Conservation (phyloP, 371 early-diverging fungal species). For the Zychaea mexicana region DNA sequence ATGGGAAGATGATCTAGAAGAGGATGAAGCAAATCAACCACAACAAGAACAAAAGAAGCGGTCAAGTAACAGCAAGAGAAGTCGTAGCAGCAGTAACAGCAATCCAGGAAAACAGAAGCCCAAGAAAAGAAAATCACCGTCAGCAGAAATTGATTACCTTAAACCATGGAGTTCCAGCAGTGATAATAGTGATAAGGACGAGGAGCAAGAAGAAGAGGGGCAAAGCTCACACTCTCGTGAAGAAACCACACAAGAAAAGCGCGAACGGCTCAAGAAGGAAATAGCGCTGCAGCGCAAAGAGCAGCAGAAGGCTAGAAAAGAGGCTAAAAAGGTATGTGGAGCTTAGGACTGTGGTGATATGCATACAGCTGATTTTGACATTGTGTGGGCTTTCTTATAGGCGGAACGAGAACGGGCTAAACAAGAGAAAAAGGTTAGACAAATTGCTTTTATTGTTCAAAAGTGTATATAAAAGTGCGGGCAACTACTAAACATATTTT, state of each 20-base stretch:
- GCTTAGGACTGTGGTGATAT: conserved; percentile 16
- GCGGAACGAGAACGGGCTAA: conserved; percentile 13
- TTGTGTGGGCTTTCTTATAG: too few species aligned
- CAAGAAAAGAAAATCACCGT: background rate
- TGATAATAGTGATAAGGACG: conserved; percentile 1
- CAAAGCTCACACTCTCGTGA: background rate
- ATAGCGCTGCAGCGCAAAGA: conserved; percentile 8
- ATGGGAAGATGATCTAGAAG: conserved; percentile 10
- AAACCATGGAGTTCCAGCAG: background rate
- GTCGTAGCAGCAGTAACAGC: background rate
- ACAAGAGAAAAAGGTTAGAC: conserved; percentile 2
- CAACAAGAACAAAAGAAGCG: background rate
- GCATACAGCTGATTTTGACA: too few species aligned
- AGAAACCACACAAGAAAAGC: conserved; percentile 1
- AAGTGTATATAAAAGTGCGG: background rate
- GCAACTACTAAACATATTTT: background rate
- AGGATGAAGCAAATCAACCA: background rate
- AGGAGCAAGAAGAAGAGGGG: background rate
- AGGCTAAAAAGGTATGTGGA: conserved; percentile 9
- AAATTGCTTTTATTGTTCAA: too few species aligned
- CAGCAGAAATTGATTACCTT: background rate
- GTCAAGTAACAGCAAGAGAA: background rate
- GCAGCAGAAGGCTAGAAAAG: conserved; percentile 8
- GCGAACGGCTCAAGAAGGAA: background rate
- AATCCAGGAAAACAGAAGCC: background rate